Percentiles rank a stretch among this genome's conserved stretches.
Evolutionary conservation across 176 grass and related monocot species (phyloP).

Genomic region (Musa troglodytarum): DNA sequence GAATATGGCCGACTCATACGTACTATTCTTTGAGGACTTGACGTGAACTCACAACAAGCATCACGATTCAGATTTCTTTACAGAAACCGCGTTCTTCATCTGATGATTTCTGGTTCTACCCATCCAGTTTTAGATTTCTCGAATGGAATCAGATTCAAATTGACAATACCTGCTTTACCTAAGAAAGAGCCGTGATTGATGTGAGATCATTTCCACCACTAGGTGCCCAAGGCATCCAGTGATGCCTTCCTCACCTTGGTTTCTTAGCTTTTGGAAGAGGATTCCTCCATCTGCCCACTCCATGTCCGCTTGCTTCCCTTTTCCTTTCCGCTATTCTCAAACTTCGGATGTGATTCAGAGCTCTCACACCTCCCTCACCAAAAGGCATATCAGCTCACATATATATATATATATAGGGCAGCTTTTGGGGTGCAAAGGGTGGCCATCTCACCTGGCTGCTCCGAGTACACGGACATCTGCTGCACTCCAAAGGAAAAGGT

Average conservation of each 20-base stretch:
- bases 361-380: background rate
- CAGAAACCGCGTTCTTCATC: too few species aligned
- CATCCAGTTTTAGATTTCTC: too few species aligned
- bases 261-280: conserved; percentile 1
- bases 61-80: background rate
- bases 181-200: background rate
- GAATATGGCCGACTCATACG: background rate
- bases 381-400: background rate
- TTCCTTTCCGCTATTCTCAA: background rate
- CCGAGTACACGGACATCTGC: background rate
- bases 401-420: background rate
- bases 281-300: background rate
- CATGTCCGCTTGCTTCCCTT: background rate
- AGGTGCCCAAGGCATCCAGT: background rate
- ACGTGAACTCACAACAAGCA: background rate
- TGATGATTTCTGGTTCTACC: too few species aligned
- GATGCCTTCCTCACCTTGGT: background rate
- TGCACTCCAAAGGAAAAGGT: too few species aligned
- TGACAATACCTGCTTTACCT: too few species aligned
- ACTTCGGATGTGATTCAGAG: background rate
- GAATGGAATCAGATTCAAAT: too few species aligned
- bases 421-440: background rate
- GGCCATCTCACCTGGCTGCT: background rate
- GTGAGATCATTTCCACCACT: background rate
- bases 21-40: background rate